Percentiles rank a stretch among this genome's conserved stretches.
Conservation (phyloP, 2,329 filamentous ascomycete genomes). For the Apiospora phragmitis region DNA sequence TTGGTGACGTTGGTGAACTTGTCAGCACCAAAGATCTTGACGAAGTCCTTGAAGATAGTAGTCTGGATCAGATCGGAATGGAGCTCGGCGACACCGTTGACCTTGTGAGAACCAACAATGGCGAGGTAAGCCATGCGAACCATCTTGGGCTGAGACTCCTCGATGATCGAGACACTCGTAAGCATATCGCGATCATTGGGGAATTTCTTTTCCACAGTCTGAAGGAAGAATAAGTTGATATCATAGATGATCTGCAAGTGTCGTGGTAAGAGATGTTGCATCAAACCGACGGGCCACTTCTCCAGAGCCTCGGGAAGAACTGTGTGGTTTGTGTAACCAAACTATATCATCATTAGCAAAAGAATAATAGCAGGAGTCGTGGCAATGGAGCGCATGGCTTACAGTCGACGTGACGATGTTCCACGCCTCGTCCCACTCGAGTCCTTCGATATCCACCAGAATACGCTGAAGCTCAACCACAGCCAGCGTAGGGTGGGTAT, state of each 20-base stretch:
- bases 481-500: conserved; percentile 94
- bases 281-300: conserved; percentile 93
- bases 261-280: conserved; percentile 90
- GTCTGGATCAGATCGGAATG: conserved; percentile 98
- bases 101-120: conserved; percentile 97
- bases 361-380: background rate
- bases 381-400: conserved; percentile 32
- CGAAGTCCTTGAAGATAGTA: conserved; percentile 99
- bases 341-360: conserved; percentile 41
- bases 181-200: conserved; percentile 88
- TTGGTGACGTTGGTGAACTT: conserved; percentile 99
- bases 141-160: conserved; percentile 97
- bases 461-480: conserved; percentile 96
- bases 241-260: conserved; percentile 98
- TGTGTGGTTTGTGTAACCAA: conserved; percentile 98
- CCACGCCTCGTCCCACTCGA: conserved; percentile 95
- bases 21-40: conserved; percentile 89
- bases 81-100: conserved; percentile 96
- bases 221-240: conserved; percentile 93
- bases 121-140: conserved; percentile 95
- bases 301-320: conserved; percentile 95
- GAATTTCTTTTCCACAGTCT: conserved; percentile 85
- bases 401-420: conserved; percentile 70
- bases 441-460: conserved; percentile 81
- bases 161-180: conserved; percentile 88